phyloP scores from a whole-genome alignment of 805 yeast genomes.

The Pichia pseudocactophila region DNA sequence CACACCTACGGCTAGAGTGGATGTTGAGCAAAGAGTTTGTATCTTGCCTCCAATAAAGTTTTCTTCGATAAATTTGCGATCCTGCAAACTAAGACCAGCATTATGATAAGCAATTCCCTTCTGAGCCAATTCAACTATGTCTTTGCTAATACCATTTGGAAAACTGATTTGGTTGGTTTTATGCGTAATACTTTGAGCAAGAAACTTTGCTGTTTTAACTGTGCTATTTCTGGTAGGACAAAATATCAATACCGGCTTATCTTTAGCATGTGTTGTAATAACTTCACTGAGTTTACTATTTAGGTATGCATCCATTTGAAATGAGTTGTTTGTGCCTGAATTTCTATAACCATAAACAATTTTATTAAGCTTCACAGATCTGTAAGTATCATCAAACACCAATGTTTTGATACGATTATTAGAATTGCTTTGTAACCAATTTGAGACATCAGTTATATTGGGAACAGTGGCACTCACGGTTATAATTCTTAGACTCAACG shows the following conservation, averaged over 20 bases:
- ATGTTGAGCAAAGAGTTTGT: conserved; percentile 65
- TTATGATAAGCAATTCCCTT: conserved; percentile 76
- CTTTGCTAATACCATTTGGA: conserved; percentile 53
- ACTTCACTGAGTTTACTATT: conserved; percentile 35
- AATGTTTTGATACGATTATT: conserved; percentile 72
- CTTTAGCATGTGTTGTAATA: conserved; percentile 30
- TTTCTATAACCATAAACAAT: conserved; percentile 36
- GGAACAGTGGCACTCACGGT: conserved; percentile 93
- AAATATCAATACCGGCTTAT: conserved; percentile 70
- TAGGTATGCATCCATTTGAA: conserved; percentile 37
- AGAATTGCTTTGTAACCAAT: conserved; percentile 70
- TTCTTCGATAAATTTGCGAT: conserved; percentile 58
- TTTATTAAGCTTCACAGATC: conserved; percentile 90
- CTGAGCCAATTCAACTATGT: conserved; percentile 39
- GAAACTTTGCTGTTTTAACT: conserved; percentile 63
- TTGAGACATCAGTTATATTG: conserved; percentile 86
- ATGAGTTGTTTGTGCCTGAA: conserved; percentile 32
- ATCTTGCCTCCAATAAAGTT: conserved; percentile 55
- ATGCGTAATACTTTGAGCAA: conserved; percentile 59
- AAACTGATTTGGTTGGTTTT: conserved; percentile 59
- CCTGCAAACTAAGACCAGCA: conserved; percentile 68
- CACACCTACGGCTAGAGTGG: conserved; percentile 81
- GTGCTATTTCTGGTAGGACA: conserved; percentile 80
- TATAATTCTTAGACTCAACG: conserved; percentile 80
- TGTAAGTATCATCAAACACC: conserved; percentile 80